These are phyloP conservation scores for Kregervanrija pseudodelftensis DNA, from an alignment of 805 yeast genomes.

Conservation along the genomic window DNA sequence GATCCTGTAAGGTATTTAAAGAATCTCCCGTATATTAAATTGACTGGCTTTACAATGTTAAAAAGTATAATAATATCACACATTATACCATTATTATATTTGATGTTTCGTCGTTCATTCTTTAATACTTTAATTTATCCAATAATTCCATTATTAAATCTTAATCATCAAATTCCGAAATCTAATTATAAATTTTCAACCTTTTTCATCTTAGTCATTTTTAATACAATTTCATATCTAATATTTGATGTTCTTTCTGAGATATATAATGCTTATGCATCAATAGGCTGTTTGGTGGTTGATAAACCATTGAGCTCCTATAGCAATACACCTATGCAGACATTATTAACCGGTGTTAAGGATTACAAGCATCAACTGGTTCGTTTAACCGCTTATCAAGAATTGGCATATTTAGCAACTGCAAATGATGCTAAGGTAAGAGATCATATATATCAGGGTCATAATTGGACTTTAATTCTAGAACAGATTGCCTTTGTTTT, in stretches of 20 bases:
- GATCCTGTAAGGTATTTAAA: conserved; percentile 31
- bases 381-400: conserved; percentile 67
- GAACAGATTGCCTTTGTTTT: conserved; percentile 55
- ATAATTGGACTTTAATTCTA: conserved; percentile 49
- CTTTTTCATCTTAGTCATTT: conserved; percentile 24
- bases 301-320: conserved; percentile 53
- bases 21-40: conserved; percentile 3
- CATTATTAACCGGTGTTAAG: conserved; percentile 56
- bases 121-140: conserved; percentile 32
- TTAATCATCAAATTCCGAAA: conserved; percentile 36
- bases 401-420: conserved; percentile 57
- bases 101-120: conserved; percentile 33
- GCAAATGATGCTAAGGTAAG: conserved; percentile 41
- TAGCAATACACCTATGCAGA: conserved; percentile 54
- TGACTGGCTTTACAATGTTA: conserved; percentile 26
- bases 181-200: conserved; percentile 27
- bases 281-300: conserved; percentile 66
- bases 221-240: conserved; percentile 28
- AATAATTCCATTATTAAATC: conserved; percentile 26
- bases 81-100: conserved; percentile 20
- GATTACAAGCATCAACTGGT: conserved; percentile 40
- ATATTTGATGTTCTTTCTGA: conserved; percentile 52
- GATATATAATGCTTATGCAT: conserved; percentile 56
- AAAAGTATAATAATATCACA: conserved; percentile 32
- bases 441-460: conserved; percentile 41